A percentile compares a stretch with the other conserved stretches of the same genome.
Evolutionary conservation across 352 stramenopile species (phyloP).

Genomic region (Blastocystis sp.): DNA sequence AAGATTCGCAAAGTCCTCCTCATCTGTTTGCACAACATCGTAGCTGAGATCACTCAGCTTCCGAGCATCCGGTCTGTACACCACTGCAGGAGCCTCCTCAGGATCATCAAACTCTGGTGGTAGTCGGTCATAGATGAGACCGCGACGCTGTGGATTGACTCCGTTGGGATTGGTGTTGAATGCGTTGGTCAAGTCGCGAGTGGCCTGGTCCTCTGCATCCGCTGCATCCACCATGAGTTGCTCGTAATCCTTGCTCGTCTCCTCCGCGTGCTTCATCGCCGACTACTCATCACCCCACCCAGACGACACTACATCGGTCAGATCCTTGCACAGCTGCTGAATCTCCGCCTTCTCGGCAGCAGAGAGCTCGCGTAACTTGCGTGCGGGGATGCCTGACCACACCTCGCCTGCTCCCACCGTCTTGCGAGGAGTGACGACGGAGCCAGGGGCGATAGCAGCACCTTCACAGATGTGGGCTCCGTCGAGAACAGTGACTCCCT

Average conservation of each 20-base stretch:
- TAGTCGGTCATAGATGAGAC: constrained; percentile 55
- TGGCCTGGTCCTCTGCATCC: constrained; percentile 16
- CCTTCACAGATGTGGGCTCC: constrained; percentile 30
- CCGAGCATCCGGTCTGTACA: not conserved
- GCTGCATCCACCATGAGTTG: constrained; percentile 27
- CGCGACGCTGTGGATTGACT: constrained; percentile 41
- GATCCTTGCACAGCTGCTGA: not conserved
- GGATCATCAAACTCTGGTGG: constrained; percentile 35
- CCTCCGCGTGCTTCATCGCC: not conserved
- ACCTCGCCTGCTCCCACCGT: constrained; percentile 42
- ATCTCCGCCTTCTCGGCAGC: constrained; percentile 57
- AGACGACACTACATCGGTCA: not conserved
- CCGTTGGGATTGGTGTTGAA: constrained; percentile 30
- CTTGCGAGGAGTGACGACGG: constrained; percentile 54
- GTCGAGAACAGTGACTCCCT: constrained; percentile 52
- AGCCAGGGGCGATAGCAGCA: constrained; percentile 45
- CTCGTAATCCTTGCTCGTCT: constrained; percentile 22
- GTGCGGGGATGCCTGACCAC: constrained; percentile 45
- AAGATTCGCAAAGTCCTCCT: constrained; percentile 45
- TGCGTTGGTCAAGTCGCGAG: constrained; percentile 18
- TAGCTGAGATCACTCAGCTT: constrained; percentile 22
- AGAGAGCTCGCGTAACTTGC: constrained; percentile 35
- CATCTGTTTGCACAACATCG: constrained; percentile 41
- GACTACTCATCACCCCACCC: not conserved
- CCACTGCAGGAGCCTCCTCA: constrained; percentile 20